A percentile compares a stretch with the other conserved stretches of the same genome.
Conservation (phyloP, 106 monocot genomes). For the Dendrobium catenatum region DNA sequence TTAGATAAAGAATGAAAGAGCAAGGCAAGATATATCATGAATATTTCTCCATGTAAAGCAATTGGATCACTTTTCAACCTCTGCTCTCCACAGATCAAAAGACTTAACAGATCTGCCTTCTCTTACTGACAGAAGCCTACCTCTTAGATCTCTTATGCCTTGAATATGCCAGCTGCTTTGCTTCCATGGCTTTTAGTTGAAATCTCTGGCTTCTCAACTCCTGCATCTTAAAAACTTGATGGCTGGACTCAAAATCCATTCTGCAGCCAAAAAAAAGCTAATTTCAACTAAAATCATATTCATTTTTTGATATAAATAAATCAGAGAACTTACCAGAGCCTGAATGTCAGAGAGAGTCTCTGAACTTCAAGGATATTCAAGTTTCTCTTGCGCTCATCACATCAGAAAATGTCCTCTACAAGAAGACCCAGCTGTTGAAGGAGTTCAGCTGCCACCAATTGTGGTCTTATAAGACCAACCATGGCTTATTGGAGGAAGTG, state of each 20-base stretch:
- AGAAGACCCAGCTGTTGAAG: not conserved
- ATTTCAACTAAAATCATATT: not conserved
- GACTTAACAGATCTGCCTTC: not conserved
- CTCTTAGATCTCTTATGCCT: slow-evolving; percentile 59
- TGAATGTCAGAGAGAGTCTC: not conserved
- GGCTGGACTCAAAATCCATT: not conserved
- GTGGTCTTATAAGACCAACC: slow-evolving; percentile 6
- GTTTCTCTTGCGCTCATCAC: not conserved
- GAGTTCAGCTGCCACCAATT: slow-evolving; percentile 8
- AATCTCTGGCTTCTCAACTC: slow-evolving; percentile 2
- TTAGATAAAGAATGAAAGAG: not conserved
- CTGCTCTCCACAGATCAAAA: not conserved
- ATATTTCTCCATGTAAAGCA: not conserved
- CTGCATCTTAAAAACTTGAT: not conserved
- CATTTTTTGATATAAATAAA: not conserved
- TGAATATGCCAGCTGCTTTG: slow-evolving; percentile 13
- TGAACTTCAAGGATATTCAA: not conserved
- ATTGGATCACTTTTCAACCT: not conserved
- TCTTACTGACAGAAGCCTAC: slow-evolving; percentile 19
- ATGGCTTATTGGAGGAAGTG: slow-evolving; percentile 8
- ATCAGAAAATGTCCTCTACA: not conserved
- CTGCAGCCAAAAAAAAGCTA: not conserved
- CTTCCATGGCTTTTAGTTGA: slow-evolving; percentile 14
- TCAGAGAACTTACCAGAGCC: not conserved
- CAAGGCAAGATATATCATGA: no score